Evolutionary conservation across 2,329 filamentous ascomycete species (phyloP).

Genomic region (Alternaria dauci): DNA sequence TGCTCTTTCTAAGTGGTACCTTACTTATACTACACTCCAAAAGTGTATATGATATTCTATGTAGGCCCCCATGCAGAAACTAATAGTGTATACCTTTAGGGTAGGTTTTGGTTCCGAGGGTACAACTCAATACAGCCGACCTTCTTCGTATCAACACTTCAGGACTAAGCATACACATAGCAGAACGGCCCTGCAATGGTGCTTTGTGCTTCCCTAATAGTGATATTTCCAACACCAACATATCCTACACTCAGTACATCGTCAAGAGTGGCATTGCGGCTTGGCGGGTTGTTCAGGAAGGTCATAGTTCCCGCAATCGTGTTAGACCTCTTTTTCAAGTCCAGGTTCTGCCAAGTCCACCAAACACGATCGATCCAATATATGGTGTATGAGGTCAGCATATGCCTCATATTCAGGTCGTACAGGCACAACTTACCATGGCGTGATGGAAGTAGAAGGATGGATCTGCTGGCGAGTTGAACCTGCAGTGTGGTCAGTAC

Average conservation of each 20-base stretch:
- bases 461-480: neutral
- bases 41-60: neutral
- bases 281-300: neutral
- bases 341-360: neutral
- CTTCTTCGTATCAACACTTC: neutral
- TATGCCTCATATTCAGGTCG: no score
- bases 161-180: slow-evolving; percentile 51
- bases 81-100: neutral
- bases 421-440: neutral
- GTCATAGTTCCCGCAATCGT: neutral
- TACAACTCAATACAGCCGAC: neutral
- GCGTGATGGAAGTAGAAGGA: neutral
- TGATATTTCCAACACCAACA: slow-evolving; percentile 26
- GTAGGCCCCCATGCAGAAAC: neutral
- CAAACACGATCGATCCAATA: neutral
- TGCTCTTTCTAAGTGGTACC: neutral
- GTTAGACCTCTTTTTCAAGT: neutral
- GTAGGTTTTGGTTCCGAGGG: neutral
- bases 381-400: no score
- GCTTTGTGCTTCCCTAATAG: slow-evolving; percentile 51
- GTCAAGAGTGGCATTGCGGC: neutral
- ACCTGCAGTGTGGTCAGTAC: neutral
- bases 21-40: neutral
- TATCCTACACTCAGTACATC: slow-evolving; percentile 14
- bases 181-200: slow-evolving; percentile 41